Evolutionary conservation across 2,329 filamentous ascomycete genomes (phyloP).

Genomic region (Harringtonia lauricola): DNA sequence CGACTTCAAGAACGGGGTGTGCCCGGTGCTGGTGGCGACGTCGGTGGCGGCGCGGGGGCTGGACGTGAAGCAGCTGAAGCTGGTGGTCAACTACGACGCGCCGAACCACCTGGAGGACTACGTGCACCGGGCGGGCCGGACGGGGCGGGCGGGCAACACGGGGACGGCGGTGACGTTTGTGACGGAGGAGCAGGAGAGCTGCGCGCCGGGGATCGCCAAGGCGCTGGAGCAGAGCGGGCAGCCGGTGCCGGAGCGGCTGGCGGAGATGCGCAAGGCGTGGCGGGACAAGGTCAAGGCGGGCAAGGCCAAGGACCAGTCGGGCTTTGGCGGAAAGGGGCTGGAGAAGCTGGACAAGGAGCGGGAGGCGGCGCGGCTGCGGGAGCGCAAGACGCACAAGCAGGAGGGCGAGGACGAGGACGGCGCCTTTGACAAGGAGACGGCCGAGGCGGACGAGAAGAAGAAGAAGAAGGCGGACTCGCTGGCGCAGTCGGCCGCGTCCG

Average conservation of each 20-base stretch:
- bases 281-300: conserved; percentile 85
- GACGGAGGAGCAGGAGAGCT: conserved; percentile 84
- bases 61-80: conserved; percentile 90
- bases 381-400: conserved; percentile 82
- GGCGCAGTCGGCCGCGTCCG: conserved; percentile 51
- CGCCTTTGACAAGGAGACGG: conserved; percentile 54
- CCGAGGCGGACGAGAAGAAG: conserved; percentile 53
- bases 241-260: conserved; percentile 59
- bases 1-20: conserved; percentile 85
- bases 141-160: conserved; percentile 86
- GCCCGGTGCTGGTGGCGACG: conserved; percentile 86
- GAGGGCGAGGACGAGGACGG: conserved; percentile 79
- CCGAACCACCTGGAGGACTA: conserved; percentile 96
- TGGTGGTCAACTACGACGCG: conserved; percentile 92
- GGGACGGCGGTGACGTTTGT: conserved; percentile 93
- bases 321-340: conserved; percentile 90
- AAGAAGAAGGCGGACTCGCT: conserved; percentile 55
- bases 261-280: conserved; percentile 60
- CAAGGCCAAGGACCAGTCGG: conserved; percentile 78
- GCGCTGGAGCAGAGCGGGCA: conserved; percentile 89
- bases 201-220: conserved; percentile 77
- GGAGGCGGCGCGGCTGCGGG: conserved; percentile 73
- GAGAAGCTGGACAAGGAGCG: conserved; percentile 86
- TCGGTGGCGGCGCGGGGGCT: conserved; percentile 91
- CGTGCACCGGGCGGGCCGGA: conserved; percentile 87